phyloP scores from a whole-genome alignment of 306 rosid genomes.

The Dryas drummondii region DNA sequence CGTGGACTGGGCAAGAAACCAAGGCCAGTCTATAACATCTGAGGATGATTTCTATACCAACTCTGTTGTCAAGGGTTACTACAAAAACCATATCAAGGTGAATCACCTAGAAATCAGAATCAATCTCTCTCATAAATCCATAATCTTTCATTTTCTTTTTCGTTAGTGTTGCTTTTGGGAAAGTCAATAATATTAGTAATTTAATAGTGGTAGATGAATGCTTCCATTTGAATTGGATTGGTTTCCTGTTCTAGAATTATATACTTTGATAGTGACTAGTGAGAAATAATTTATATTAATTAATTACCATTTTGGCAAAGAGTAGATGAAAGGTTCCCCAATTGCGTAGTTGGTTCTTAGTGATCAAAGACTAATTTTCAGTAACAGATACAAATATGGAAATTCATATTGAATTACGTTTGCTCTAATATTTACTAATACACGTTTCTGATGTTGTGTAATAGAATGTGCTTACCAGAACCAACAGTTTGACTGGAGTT shows the following conservation, averaged over 20 bases:
- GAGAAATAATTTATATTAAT: background rate
- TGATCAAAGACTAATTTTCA: background rate
- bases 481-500: slow-evolving; percentile 65
- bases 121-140: background rate
- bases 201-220: background rate
- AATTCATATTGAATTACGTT: background rate
- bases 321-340: background rate
- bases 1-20: slow-evolving; percentile 83
- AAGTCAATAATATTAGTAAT: background rate
- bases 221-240: background rate
- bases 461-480: slow-evolving; percentile 71
- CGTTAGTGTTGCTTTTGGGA: background rate
- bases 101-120: background rate
- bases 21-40: slow-evolving; percentile 67
- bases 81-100: slow-evolving; percentile 84
- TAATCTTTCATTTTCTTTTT: background rate
- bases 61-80: slow-evolving; percentile 57
- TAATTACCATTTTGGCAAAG: background rate
- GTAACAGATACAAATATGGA: background rate
- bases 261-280: too few relatives aligned
- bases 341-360: background rate
- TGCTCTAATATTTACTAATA: background rate
- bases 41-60: slow-evolving; percentile 88
- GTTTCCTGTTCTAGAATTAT: background rate
- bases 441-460: background rate